phyloP scores from a whole-genome alignment of 2,329 filamentous ascomycete genomes.

The Pseudogymnoascus sp. region DNA sequence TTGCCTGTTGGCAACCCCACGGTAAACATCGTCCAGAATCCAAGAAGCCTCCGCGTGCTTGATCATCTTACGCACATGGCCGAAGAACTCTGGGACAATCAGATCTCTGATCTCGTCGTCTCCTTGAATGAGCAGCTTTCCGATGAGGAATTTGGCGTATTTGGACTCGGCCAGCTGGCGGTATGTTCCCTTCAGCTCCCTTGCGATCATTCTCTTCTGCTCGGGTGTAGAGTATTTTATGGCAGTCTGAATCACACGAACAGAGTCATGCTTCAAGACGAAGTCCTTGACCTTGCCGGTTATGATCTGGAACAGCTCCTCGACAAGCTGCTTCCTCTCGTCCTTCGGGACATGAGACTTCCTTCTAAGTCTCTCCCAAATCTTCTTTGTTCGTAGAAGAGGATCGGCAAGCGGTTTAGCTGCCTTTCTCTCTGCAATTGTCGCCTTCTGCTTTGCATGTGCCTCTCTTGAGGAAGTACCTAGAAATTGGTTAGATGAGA shows the following conservation, averaged over 20 bases:
- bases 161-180: slow-evolving; percentile 81
- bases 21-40: slow-evolving; percentile 96
- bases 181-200: slow-evolving; percentile 79
- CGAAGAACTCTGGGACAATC: slow-evolving; percentile 91
- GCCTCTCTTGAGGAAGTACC: slow-evolving; percentile 70
- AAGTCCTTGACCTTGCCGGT: slow-evolving; percentile 89
- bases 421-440: slow-evolving; percentile 81
- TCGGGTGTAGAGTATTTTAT: slow-evolving; percentile 87
- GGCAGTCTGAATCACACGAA: slow-evolving; percentile 92
- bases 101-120: slow-evolving; percentile 79
- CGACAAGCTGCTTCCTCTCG: slow-evolving; percentile 77
- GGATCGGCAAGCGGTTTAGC: slow-evolving; percentile 89
- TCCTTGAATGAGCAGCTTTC: slow-evolving; percentile 89
- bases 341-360: slow-evolving; percentile 90
- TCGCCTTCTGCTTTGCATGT: slow-evolving; percentile 84
- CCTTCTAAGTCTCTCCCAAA: slow-evolving; percentile 87
- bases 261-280: slow-evolving; percentile 95
- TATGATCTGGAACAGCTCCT: slow-evolving; percentile 85
- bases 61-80: slow-evolving; percentile 83
- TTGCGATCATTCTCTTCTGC: slow-evolving; percentile 78
- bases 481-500: slow-evolving; percentile 24
- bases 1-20: slow-evolving; percentile 72
- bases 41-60: slow-evolving; percentile 94
- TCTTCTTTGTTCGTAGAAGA: slow-evolving; percentile 82
- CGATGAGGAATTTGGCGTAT: slow-evolving; percentile 96